phyloP scores from a whole-genome alignment of 23 red algal species.

The Chondrus crispus region DNA sequence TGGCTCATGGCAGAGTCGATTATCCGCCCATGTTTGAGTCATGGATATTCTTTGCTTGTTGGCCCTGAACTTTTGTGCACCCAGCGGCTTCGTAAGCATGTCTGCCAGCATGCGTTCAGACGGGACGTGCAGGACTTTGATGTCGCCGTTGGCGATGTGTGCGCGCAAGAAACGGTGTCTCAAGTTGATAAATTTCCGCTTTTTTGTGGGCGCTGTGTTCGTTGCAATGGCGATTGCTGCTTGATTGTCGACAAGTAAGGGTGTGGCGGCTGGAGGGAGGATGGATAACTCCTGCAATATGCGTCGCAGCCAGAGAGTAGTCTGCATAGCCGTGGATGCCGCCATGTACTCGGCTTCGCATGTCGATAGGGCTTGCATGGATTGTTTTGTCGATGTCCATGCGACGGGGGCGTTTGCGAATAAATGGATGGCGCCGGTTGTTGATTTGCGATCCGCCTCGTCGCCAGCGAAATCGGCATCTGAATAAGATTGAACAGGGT shows the following conservation, averaged over 20 bases:
- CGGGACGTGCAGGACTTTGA: too few relatives aligned
- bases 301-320: not conserved
- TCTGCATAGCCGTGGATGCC: not conserved
- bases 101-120: not conserved
- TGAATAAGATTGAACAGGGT: not conserved
- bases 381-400: not conserved
- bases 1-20: too few relatives aligned
- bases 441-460: not conserved
- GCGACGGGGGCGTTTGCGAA: not conserved
- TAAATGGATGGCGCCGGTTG: not conserved
- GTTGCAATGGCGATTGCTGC: not conserved
- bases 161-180: not conserved
- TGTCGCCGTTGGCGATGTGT: too few relatives aligned
- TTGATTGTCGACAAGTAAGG: not conserved
- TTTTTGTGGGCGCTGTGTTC: not conserved
- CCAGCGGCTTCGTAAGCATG: not conserved
- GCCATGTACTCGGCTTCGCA: not conserved
- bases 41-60: too few relatives aligned
- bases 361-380: not conserved
- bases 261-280: not conserved
- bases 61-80: too few relatives aligned
- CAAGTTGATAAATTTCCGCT: not conserved
- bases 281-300: not conserved
- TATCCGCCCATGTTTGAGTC: too few relatives aligned
- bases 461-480: not conserved